phyloP scores from a whole-genome alignment of 2,329 filamentous ascomycete species.

The Pseudocercospora ulei region DNA sequence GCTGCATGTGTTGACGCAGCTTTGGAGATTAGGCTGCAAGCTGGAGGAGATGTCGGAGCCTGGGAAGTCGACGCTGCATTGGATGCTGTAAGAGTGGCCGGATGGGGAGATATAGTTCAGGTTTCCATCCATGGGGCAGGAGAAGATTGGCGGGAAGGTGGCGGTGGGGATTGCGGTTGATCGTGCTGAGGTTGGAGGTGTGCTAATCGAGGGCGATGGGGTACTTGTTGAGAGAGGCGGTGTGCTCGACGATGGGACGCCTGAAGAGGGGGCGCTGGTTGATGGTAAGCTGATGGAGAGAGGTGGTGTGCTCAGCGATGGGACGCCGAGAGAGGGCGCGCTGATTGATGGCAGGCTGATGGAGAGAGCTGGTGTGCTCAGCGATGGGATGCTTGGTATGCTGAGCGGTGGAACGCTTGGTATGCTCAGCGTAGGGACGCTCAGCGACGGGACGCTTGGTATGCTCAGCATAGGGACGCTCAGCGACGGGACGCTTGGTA shows the following conservation, averaged over 20 bases:
- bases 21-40: constrained; percentile 19
- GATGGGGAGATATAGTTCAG: constrained; percentile 23
- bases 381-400: too few species aligned
- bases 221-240: neutral
- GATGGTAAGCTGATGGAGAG: constrained; percentile 4
- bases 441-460: too few species aligned
- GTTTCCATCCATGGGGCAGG: constrained; percentile 26
- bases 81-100: constrained; percentile 22
- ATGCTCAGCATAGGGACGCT: too few species aligned
- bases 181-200: neutral
- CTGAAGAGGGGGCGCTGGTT: neutral
- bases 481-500: too few species aligned
- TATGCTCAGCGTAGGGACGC: too few species aligned
- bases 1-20: constrained; percentile 25
- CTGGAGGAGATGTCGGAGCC: constrained; percentile 15
- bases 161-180: constrained; percentile 19
- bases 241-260: neutral
- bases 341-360: too few species aligned
- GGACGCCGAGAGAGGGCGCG: too few species aligned
- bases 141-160: constrained; percentile 16
- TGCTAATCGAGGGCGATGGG: neutral
- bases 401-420: too few species aligned
- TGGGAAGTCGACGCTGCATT: constrained; percentile 20
- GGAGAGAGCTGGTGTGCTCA: too few species aligned
- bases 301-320: constrained; percentile 2